These are phyloP conservation scores for Meredithiella fracta DNA, from an alignment of 2,329 filamentous ascomycete genomes.

Conservation along the genomic window DNA sequence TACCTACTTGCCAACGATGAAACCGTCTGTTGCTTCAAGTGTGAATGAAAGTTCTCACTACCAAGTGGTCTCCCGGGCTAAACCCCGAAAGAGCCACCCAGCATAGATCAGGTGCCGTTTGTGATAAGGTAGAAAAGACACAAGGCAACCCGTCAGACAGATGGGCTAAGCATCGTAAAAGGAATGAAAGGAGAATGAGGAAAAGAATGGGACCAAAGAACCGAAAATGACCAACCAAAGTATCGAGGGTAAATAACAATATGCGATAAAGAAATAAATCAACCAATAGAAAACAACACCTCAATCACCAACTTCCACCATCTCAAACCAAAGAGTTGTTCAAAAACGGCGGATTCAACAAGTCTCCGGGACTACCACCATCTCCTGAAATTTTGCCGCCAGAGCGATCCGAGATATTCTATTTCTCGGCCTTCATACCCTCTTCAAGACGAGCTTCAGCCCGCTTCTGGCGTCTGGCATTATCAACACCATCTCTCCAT, in stretches of 20 bases:
- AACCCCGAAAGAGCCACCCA: not conserved
- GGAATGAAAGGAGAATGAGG: not conserved
- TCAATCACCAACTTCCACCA: too few relatives aligned
- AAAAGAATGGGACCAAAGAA: constrained; percentile 1
- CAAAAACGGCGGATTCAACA: not conserved
- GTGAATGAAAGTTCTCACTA: not conserved
- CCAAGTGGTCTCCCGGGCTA: not conserved
- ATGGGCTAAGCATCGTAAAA: not conserved
- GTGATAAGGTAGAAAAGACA: not conserved
- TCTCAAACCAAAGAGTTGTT: too few relatives aligned
- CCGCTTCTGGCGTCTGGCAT: constrained; percentile 6
- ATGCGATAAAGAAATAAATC: not conserved
- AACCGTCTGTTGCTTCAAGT: not conserved
- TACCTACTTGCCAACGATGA: not conserved
- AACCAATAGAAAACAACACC: not conserved
- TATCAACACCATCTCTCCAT: constrained; percentile 25
- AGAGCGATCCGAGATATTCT: not conserved
- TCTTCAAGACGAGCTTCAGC: constrained; percentile 5
- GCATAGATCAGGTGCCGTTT: not conserved
- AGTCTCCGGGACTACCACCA: not conserved
- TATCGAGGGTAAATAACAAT: not conserved
- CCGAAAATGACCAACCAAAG: not conserved
- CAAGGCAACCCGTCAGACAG: not conserved
- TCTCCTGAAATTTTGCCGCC: not conserved
- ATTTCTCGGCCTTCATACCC: not conserved